Evolutionary conservation across 2,329 filamentous ascomycete genomes (phyloP).

Genomic region (Colletotrichum sublineola): DNA sequence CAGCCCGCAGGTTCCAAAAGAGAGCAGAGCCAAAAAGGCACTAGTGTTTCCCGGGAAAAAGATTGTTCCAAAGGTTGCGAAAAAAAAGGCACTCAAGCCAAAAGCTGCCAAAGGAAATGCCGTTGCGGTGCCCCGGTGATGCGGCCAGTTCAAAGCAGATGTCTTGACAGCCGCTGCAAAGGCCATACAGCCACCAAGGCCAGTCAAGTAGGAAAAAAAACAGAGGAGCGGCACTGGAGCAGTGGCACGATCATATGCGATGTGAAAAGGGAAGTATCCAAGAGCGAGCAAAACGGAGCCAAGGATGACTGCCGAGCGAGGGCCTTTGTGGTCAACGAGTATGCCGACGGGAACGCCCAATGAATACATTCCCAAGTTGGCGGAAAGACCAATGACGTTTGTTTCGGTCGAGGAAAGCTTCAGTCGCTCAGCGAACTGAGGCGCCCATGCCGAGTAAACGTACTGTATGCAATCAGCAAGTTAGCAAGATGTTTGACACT

Average conservation of each 20-base stretch:
- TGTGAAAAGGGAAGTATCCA: conserved; percentile 89
- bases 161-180: conserved; percentile 89
- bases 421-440: conserved; percentile 90
- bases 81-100: conserved; percentile 96
- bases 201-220: conserved; percentile 87
- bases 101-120: conserved; percentile 94
- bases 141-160: conserved; percentile 91
- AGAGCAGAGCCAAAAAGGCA: conserved; percentile 83
- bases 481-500: conserved; percentile 8
- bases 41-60: conserved; percentile 87
- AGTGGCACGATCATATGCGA: conserved; percentile 79
- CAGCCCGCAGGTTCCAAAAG: conserved; percentile 82
- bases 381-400: conserved; percentile 88
- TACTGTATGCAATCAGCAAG: conserved; percentile 70
- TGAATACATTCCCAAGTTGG: conserved; percentile 94
- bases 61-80: conserved; percentile 82
- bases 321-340: conserved; percentile 85
- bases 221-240: conserved; percentile 75
- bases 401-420: conserved; percentile 91
- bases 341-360: conserved; percentile 91
- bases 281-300: conserved; percentile 79
- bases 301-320: conserved; percentile 81
- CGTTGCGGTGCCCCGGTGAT: conserved; percentile 91
- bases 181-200: conserved; percentile 90
- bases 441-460: conserved; percentile 98